Evolutionary conservation across 1,284 basidiomycete genomes (phyloP), one percentile per base, ranked within the genome.

Genomic region (Rugosomyces carneus): DNA sequence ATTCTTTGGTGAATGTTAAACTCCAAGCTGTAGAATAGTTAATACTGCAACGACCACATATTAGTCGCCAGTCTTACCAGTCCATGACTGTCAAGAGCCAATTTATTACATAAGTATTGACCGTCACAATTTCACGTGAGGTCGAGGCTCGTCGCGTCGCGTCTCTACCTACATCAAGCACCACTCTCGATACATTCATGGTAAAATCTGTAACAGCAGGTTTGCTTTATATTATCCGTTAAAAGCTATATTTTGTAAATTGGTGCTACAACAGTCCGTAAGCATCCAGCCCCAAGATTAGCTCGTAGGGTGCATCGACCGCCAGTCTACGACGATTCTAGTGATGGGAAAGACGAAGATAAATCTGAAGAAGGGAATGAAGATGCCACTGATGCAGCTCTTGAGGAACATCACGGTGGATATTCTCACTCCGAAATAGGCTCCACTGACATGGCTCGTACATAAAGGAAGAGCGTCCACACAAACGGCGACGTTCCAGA

Each of bases 1-100:
- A 94, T 86, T 53, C 79, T 75, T 59, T 89, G 84, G 56, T 86
- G 88, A 45, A 93, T 82, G 64, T 89, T 86, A 15, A 88, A 63
- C 57, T 88, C 84, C 18, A 88, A 64, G 54, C 84, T 87, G 48
- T 27, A 34, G 8, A 34, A 15, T 15, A 4, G 15, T 34, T 8
- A 16, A 8, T 4, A 3, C 10, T 6, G n/a, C 31, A 15, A 15
- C 2, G 15, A 34, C 7, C 31, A 3, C 31, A 9, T 13, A 9
- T 5, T 29, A 34, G 15, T 16, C 15, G 31, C 3, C 15, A 24
- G 23, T 49, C 63, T 57, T 49, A 67, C 67, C 61, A 68, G 54
- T 68, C 67, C 67, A 68, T 68, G 31, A 34, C 31, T 15, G 31
- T 34, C 15, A 16, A 34, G 31, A 34, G 6, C 2, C 3, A n/a